These are phyloP conservation scores for Biancaea sappan DNA, from an alignment of 306 rosid species.

Conservation along the genomic window DNA sequence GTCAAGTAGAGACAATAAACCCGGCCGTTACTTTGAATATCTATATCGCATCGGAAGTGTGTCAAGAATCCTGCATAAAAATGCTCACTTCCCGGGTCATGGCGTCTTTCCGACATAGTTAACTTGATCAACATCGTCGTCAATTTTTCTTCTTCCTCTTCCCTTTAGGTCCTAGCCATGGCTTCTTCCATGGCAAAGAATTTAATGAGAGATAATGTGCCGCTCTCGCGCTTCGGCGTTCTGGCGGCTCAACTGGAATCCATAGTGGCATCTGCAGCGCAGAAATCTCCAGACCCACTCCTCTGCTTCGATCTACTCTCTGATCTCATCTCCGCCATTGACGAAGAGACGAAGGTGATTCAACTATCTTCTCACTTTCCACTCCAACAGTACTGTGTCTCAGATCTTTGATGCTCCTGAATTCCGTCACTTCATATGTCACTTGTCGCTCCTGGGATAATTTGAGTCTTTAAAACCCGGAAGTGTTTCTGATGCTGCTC, in stretches of 20 bases:
- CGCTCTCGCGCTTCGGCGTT: slow-evolving; percentile 94
- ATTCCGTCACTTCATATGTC: background rate
- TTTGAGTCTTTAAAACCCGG: background rate
- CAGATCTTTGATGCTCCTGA: slow-evolving; percentile 13
- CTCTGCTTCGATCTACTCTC: slow-evolving; percentile 99
- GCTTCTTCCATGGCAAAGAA: slow-evolving; percentile 60
- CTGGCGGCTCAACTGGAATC: slow-evolving; percentile 96
- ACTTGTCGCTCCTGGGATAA: background rate
- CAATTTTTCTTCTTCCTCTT: background rate
- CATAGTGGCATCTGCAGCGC: slow-evolving; percentile 82
- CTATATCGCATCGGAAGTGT: background rate
- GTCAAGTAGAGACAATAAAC: background rate
- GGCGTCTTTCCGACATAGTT: background rate
- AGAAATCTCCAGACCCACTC: slow-evolving; percentile 86
- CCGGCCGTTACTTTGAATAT: background rate
- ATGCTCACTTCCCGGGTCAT: background rate
- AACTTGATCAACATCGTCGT: background rate
- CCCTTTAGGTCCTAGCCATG: background rate
- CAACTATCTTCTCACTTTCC: background rate
- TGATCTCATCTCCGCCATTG: slow-evolving; percentile 94
- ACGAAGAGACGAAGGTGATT: slow-evolving; percentile 79
- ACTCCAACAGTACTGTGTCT: background rate
- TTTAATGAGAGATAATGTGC: slow-evolving; percentile 56
- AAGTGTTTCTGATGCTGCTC: background rate
- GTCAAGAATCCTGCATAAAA: background rate